Evolutionary conservation across 352 stramenopile species (phyloP), one percentile per base, ranked within the genome.

Genomic region (Phytopythium litorale): DNA sequence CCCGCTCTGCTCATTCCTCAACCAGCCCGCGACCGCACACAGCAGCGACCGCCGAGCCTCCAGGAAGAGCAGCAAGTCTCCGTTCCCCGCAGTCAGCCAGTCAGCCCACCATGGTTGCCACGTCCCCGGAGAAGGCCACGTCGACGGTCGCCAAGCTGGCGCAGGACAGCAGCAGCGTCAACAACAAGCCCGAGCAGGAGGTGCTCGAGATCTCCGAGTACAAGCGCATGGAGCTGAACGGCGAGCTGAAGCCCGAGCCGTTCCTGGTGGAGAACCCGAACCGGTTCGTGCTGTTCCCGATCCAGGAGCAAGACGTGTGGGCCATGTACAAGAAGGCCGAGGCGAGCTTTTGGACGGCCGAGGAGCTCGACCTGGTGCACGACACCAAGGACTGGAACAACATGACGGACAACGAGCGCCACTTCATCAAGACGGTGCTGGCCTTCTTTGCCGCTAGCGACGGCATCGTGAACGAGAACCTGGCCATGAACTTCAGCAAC

Each of bases 271-370:
- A 98, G 72, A 99, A 99, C 73, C 95, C 96, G 40, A 90, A 97
- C 71, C 85, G 97, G 12, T 99, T 99, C 74, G 96, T 99, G 63
- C 80, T 99, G 19, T 99, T 99, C 81, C 97, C 97, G 13, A 99
- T 99, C 80, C 83, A 99, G 76, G 87, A 99, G 69, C 80, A 87
- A 45, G 95, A 99, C 13, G 92, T 98, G 77, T 99, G 97, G 97
- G 73, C 96, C 58, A 99, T 99, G 94, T 99, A 99, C 92, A 99
- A 99, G 86, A 98, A 99, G 68, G 97, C 97, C 7, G 97, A 99
- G 72, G 97, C 97, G 21, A 98, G 82, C 58, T 99, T 99, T 82
- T 99, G 97, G 97, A 99, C 97, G 23, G 97, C 96, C 11, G 97
- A 99, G 71, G 97, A 99, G 81, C 84, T 99, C 48, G 97, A 99